phyloP scores from a whole-genome alignment of 2,329 filamentous ascomycete genomes.

The Geosmithia morbida region DNA sequence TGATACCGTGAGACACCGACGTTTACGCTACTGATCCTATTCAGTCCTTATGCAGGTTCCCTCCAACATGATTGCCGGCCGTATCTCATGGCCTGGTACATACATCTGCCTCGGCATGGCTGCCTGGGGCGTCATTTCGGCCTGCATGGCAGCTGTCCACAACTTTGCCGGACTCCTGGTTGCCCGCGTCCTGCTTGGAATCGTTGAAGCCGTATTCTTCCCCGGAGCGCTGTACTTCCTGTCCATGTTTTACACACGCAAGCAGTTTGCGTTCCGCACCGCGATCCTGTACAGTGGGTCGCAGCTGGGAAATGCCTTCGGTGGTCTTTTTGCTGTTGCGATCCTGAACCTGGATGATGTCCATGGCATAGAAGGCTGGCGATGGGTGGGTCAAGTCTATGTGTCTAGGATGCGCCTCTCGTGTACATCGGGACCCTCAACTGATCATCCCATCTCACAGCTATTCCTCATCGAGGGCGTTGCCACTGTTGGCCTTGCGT shows the following conservation, averaged over 20 bases:
- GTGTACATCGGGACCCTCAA: constrained; percentile 7
- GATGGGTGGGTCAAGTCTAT: constrained; percentile 25
- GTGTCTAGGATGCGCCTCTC: too few relatives aligned
- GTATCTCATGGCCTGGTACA: constrained; percentile 10
- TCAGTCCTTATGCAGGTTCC: constrained; percentile 18
- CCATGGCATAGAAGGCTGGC: constrained; percentile 44
- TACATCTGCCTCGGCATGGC: constrained; percentile 24
- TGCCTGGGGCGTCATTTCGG: constrained; percentile 23
- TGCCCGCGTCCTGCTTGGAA: constrained; percentile 22
- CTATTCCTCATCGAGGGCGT: constrained; percentile 39
- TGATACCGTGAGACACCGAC: not conserved
- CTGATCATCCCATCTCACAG: constrained; percentile 7
- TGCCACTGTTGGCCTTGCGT: constrained; percentile 15
- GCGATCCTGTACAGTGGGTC: constrained; percentile 45
- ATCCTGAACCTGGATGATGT: constrained; percentile 33
- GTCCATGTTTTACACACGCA: constrained; percentile 17
- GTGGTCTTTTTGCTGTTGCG: constrained; percentile 44
- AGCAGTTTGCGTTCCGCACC: constrained; percentile 39
- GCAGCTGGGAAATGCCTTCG: constrained; percentile 53
- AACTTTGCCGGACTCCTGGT: constrained; percentile 18
- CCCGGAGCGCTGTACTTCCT: constrained; percentile 21
- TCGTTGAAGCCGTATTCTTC: constrained; percentile 25
- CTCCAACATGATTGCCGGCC: constrained; percentile 20
- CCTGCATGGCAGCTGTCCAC: constrained; percentile 19
- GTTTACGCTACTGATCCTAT: constrained; percentile 7